phyloP scores from a whole-genome alignment of 2,329 filamentous ascomycete species.

The Sarocladium strictum region DNA sequence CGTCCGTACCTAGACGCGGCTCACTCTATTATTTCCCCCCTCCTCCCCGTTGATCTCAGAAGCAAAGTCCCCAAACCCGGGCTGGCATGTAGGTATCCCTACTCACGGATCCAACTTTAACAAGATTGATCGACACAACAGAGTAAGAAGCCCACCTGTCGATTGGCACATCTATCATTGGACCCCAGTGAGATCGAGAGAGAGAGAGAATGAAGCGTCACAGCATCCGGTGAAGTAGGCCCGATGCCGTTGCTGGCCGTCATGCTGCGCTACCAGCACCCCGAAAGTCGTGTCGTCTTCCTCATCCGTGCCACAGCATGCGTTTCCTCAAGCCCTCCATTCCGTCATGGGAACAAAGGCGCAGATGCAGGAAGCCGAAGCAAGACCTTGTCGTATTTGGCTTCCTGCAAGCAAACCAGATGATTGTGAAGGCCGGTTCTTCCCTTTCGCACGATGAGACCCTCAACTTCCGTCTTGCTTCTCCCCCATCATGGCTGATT shows the following conservation, averaged over 20 bases:
- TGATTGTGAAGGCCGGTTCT: no score
- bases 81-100: neutral
- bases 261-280: neutral
- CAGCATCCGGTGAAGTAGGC: neutral
- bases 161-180: neutral
- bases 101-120: neutral
- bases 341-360: no score
- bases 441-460: no score
- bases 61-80: neutral
- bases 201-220: neutral
- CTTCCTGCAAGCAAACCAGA: no score
- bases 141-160: neutral
- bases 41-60: neutral
- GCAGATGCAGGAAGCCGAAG: no score
- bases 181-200: neutral
- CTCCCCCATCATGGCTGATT: no score
- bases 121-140: neutral
- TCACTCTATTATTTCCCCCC: neutral
- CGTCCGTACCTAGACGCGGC: no score
- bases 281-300: neutral
- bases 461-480: no score
- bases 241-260: conserved; percentile 6
- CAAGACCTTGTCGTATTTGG: no score
- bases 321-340: neutral
- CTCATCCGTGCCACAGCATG: neutral